Conservation (phyloP, 768 basidiomycete genomes). For the Cystobasidium onofrii region DNA sequence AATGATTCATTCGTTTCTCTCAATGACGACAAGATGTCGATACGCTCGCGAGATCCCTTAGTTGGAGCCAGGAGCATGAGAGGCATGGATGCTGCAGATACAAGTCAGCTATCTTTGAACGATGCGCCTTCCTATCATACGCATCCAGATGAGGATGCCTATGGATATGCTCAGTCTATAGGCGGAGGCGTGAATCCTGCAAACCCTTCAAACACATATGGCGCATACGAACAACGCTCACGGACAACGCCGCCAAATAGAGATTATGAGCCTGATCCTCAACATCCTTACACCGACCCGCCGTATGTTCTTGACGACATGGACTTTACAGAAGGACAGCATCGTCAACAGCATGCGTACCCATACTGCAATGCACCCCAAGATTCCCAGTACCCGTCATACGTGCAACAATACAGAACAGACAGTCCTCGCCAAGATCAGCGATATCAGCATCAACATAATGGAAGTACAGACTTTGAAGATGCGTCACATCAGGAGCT, state of each 20-base stretch:
- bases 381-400: not conserved
- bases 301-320: constrained; percentile 2
- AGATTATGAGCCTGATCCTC: constrained; percentile 21
- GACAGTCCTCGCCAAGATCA: not conserved
- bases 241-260: not conserved
- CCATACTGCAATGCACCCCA: not conserved
- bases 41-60: not conserved
- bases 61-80: not conserved
- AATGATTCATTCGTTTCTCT: constrained; percentile 9
- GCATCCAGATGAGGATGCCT: not conserved
- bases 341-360: not conserved
- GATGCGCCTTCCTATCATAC: constrained; percentile 16
- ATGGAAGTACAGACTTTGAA: not conserved
- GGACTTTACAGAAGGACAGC: not conserved
- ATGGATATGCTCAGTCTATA: not conserved
- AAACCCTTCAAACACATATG: not conserved
- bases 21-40: constrained; percentile 12
- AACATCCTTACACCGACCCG: constrained; percentile 22
- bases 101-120: not conserved
- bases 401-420: not conserved
- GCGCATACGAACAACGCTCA: not conserved
- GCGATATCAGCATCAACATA: not conserved
- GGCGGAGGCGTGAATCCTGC: not conserved
- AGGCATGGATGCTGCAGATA: not conserved
- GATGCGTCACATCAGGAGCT: not conserved